Conservation (phyloP, 179 eudicot species). For the Amaranthus tricolor region DNA sequence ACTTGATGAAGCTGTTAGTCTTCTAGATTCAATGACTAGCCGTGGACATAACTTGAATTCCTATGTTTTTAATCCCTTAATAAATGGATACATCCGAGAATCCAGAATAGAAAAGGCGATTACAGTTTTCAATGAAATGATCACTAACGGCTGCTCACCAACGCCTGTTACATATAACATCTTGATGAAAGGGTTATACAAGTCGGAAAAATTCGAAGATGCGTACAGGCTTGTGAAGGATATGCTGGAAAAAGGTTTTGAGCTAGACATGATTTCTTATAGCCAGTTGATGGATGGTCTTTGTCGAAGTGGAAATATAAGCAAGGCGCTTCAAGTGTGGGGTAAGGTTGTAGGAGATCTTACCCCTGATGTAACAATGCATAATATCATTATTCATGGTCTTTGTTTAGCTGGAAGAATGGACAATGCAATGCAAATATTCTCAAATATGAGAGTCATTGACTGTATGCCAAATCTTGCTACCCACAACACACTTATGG, state of each 20-base stretch:
- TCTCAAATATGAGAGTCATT: conserved; percentile 45
- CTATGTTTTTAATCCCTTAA: conserved; percentile 57
- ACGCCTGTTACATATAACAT: conserved; percentile 68
- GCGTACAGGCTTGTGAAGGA: conserved; percentile 69
- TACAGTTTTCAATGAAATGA: conserved; percentile 49
- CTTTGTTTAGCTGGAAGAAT: conserved; percentile 68
- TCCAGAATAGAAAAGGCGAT: conserved; percentile 56
- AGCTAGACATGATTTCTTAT: conserved; percentile 67
- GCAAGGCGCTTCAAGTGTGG: conserved; percentile 70
- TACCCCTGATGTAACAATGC: conserved; percentile 76
- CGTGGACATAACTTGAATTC: conserved; percentile 49
- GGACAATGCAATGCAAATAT: conserved; percentile 56
- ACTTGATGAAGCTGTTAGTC: conserved; percentile 51
- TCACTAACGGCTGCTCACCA: conserved; percentile 41
- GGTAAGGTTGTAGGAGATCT: conserved; percentile 45
- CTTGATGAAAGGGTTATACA: conserved; percentile 69
- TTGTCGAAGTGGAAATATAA: conserved; percentile 51
- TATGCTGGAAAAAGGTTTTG: conserved; percentile 65
- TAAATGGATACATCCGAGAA: conserved; percentile 56
- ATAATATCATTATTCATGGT: conserved; percentile 82
- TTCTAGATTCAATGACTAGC: conserved; percentile 43
- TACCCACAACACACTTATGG: conserved; percentile 84
- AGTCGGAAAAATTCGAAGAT: conserved; percentile 55
- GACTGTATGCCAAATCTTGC: conserved; percentile 70
- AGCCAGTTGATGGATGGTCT: conserved; percentile 75